Percentiles rank a stretch among this genome's conserved stretches.
Evolutionary conservation across 2,329 filamentous ascomycete species (phyloP).

Genomic region (Penicillium sp.): DNA sequence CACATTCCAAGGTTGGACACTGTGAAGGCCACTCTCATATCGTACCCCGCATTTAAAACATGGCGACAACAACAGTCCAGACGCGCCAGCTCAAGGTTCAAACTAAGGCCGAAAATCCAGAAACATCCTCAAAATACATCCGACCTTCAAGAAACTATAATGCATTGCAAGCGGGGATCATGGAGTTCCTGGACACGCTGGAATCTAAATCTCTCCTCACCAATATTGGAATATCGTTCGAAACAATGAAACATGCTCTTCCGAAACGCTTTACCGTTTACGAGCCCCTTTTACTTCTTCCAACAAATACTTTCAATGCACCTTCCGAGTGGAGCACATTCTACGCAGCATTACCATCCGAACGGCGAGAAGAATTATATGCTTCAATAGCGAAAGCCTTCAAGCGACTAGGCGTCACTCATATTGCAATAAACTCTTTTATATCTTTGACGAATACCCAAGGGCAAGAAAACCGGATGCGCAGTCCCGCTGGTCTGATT

Average conservation of each 20-base stretch:
- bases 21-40: background rate
- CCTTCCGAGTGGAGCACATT: constrained; percentile 29
- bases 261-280: constrained; percentile 58
- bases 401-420: constrained; percentile 45
- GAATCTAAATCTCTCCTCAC: constrained; percentile 15
- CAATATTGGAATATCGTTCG: constrained; percentile 15
- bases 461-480: constrained; percentile 66
- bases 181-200: constrained; percentile 29
- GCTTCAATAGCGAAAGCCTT: constrained; percentile 44
- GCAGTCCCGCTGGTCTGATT: constrained; percentile 69
- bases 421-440: constrained; percentile 61
- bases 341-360: constrained; percentile 28
- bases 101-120: background rate
- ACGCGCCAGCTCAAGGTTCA: background rate
- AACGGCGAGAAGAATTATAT: constrained; percentile 42
- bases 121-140: too few species aligned
- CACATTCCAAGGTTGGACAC: background rate
- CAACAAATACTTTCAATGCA: constrained; percentile 46
- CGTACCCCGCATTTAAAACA: background rate
- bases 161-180: constrained; percentile 1
- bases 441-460: constrained; percentile 45
- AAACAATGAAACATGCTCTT: constrained; percentile 23
- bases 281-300: constrained; percentile 58
- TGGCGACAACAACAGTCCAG: background rate
- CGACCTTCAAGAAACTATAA: background rate